Evolutionary conservation across 108 stramenopile species (phyloP), one percentile per base, ranked within the genome.

Genomic region (Nitzschia sp.): DNA sequence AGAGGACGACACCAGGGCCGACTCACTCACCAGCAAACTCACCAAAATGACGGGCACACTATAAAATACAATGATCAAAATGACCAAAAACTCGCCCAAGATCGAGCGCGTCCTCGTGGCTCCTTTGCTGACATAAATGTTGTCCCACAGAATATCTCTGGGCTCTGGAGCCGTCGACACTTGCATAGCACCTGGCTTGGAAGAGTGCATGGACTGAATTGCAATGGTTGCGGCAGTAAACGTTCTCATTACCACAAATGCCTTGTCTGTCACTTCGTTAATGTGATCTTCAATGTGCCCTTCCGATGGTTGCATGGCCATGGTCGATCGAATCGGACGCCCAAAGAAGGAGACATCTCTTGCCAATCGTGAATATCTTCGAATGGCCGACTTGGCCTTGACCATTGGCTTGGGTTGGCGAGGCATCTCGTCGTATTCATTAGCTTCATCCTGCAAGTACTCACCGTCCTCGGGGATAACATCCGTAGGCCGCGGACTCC

Each of bases 171-270:
- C 93, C 27, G 85, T 88, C 5, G 68, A 64, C 0, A 96, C 90
- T 54, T 89, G 84, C 93, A 96, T 93, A 0, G 83, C 74, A 26
- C 96, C 96, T 9, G 96, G 93, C 54, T 86, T 88, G 1, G 83
- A 82, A 1, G 85, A 86, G 72, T 96, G 96, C 92, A 96, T 94
- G 25, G 87, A 88, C 56, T 96, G 96, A 66, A 88, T 93, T 3
- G 96, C 96, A 68, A 93, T 93, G 3, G 93, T 96, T 15, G 96
- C 89, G 15, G 96, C 93, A 0, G 93, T 93, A 61, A 89, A 96
- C 28, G 96, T 94, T 32, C 82, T 64, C 90, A 96, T 94, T 24
- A 84, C 85, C 17, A 96, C 93, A 68, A 96, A 96, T 27, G 92
- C 93, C 80, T 95, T 95, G 72, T 95, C 94, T 0, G 88, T 91